Evolutionary conservation across 495 filamentous ascomycete genomes (phyloP), one percentile per base, ranked within the genome.

Genomic region (Penicillium waksmanii): DNA sequence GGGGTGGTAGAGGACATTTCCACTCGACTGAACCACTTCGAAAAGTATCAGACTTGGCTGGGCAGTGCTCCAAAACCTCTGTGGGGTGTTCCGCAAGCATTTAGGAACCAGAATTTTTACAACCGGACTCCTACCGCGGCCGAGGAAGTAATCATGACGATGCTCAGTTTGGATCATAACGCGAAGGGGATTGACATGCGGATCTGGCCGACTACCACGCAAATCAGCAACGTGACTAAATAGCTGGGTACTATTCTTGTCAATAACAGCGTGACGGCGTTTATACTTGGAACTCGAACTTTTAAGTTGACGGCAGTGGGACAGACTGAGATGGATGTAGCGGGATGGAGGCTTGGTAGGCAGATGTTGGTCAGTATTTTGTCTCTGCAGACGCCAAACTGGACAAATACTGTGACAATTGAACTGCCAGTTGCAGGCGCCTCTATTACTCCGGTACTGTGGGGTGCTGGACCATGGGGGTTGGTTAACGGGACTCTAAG

Each of bases 61-160:
- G 55, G 58, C 6, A 33, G n/a, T 5, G 27, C 3, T 7, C 77
- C 73, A 3, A 87, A 89, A 61, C 74, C 81, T 0, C 78, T 84
- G 51, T 84, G 87, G 76, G 78, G 80, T 47, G 85, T 85, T 17
- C 81, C 86, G 10, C 87, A 90, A 69, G 83, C 79, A 8, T 90
- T 91, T 67, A 83, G 82, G 42, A 82, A 84, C 19, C 76, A 84
- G 55, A 79, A 80, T 2, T 90, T 86, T 63, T 90, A 87, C 86
- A 51, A 66, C 4, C 73, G 85, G 5, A 80, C 82, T 53, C 87
- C 87, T 3, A 85, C 77, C 0, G 52, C 70, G 2, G 77, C 66
- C 0, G 87, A 90, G 65, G 82, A 80, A 38, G 78, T 77, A 17
- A 84, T 73, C 18, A 89, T 89, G 87, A 80, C 73, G 34, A 66